Percentiles rank a stretch among this genome's conserved stretches.
phyloP scores from a whole-genome alignment of 352 stramenopile species.

The Phytophthora idaei region DNA sequence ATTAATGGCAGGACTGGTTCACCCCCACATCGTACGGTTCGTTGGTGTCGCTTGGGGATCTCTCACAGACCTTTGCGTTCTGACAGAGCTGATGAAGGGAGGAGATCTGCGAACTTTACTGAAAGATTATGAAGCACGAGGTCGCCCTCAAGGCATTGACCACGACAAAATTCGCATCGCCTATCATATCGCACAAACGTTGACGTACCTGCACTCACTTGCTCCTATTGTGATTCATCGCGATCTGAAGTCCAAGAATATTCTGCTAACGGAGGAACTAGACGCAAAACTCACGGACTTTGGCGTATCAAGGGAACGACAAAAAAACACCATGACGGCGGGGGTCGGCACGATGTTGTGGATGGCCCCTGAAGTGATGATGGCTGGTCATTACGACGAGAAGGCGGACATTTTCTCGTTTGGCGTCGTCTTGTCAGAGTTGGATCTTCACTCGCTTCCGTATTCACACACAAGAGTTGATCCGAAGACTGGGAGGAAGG shows the following conservation, averaged over 20 bases:
- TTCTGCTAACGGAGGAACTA: constrained; percentile 34
- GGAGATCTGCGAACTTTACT: constrained; percentile 40
- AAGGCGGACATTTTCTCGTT: constrained; percentile 48
- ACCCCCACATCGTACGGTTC: constrained; percentile 56
- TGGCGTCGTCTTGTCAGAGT: constrained; percentile 35
- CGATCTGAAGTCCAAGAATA: constrained; percentile 15
- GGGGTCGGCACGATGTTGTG: constrained; percentile 24
- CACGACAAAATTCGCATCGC: constrained; percentile 34
- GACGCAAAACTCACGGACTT: constrained; percentile 52
- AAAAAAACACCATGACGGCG: constrained; percentile 38
- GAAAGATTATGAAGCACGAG: constrained; percentile 14
- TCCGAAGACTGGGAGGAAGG: constrained; percentile 2
- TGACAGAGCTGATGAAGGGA: constrained; percentile 48
- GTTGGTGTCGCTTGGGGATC: constrained; percentile 48
- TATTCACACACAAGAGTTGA: constrained; percentile 28
- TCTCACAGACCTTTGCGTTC: constrained; percentile 33
- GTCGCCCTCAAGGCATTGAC: constrained; percentile 21
- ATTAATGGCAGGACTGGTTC: constrained; percentile 46
- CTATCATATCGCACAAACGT: constrained; percentile 33
- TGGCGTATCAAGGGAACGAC: constrained; percentile 29
- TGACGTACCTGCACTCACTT: constrained; percentile 27
- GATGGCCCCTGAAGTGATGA: constrained; percentile 44
- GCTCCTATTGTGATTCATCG: constrained; percentile 35
- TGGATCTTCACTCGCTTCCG: constrained; percentile 26
- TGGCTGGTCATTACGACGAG: constrained; percentile 39